Evolutionary conservation across 306 rosid genomes (phyloP), one percentile per base, ranked within the genome.

Genomic region (Sophora flavescens): DNA sequence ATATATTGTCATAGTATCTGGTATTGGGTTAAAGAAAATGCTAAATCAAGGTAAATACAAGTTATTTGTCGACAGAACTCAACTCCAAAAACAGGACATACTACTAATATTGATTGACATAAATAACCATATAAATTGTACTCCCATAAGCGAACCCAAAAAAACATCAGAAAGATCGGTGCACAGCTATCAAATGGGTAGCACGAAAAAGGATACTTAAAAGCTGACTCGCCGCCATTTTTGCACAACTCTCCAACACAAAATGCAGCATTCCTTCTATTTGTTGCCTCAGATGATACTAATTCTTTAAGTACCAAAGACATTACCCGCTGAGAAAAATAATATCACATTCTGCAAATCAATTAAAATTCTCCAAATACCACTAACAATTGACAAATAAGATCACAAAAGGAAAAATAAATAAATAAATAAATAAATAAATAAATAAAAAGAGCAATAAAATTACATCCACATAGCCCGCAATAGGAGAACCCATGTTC

Each of bases 231-330:
- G 5, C 89, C 92, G 16, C 99, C 97, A 87, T 92, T 95, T 83
- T 87, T 95, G 80, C 99, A 95, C 70, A 95, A 83, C 89, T 95
- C 97, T 75, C 99, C 99, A 75, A 92, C 99, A 88, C 98, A 96
- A 83, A 96, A 96, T 70, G 99, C 99, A 33, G 99, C 99, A 79
- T 96, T 96, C 87, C 99, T 89, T 79, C 97, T 89, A 84, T 96
- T 96, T 53, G 98, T 96, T 32, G 98, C 88, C 15, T 91, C 98
- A 45, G 97, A 85, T 56, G 99, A 96, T 17, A 82, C 84, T 74
- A 96, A 78, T 83, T 96, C 99, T 86, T 92, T 92, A 64, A 91
- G 91, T 44, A 79, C 93, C 93, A 91, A 67, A 35, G 98, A 91
- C 99, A 96, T 96, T 73, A 91, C 88, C 54, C 90, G 81, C 99